phyloP scores from a whole-genome alignment of 306 rosid genomes.

The Carpinus fangiana region DNA sequence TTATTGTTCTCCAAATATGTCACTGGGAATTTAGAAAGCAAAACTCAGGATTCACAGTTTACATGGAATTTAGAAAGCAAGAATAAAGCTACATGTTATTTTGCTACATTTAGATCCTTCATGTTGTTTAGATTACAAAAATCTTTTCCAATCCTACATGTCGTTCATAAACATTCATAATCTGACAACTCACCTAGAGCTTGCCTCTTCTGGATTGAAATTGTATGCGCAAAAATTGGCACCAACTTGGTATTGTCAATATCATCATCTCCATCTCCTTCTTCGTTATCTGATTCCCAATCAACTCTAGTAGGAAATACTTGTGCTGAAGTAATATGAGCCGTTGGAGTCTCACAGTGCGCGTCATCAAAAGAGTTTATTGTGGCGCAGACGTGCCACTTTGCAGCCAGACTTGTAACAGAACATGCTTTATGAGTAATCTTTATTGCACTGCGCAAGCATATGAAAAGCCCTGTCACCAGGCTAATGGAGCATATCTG shows the following conservation, averaged over 20 bases:
- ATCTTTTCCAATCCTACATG: background rate
- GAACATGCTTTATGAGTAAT: slow-evolving; percentile 90
- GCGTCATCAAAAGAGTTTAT: slow-evolving; percentile 64
- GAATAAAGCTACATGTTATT: slow-evolving; percentile 14
- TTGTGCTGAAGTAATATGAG: slow-evolving; percentile 33
- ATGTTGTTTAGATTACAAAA: too few relatives aligned
- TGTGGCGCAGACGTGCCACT: slow-evolving; percentile 84
- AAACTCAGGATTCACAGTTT: too few relatives aligned
- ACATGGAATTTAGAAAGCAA: slow-evolving; percentile 3
- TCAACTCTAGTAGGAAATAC: slow-evolving; percentile 25
- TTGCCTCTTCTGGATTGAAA: slow-evolving; percentile 88
- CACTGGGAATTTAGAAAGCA: slow-evolving; percentile 45
- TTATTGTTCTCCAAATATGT: slow-evolving; percentile 80
- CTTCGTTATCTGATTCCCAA: slow-evolving; percentile 63
- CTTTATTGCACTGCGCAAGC: slow-evolving; percentile 75
- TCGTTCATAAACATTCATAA: background rate
- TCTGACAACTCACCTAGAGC: slow-evolving; percentile 60
- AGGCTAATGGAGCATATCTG: slow-evolving; percentile 81
- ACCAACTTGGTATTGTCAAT: slow-evolving; percentile 62
- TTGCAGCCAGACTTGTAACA: slow-evolving; percentile 73
- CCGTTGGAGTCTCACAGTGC: slow-evolving; percentile 56
- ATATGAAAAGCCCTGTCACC: slow-evolving; percentile 75
- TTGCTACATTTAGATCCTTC: background rate
- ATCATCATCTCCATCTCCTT: slow-evolving; percentile 67
- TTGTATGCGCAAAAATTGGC: slow-evolving; percentile 63